Evolutionary conservation across 805 yeast genomes (phyloP).

Genomic region (Tanozyma kutaoensis): DNA sequence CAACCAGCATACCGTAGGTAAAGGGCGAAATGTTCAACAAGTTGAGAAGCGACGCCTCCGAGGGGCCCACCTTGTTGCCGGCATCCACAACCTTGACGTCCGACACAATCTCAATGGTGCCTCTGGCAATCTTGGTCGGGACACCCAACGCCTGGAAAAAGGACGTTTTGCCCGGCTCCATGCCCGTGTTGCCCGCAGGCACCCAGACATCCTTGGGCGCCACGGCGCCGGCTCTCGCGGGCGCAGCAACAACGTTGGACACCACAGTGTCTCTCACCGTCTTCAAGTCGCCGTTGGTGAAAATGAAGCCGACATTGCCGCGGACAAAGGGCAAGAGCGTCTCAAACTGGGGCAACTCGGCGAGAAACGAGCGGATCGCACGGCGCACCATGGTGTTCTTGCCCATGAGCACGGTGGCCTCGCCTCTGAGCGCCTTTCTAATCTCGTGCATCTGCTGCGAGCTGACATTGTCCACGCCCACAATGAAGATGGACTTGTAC

Average conservation of each 20-base stretch:
- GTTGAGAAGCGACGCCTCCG: conserved; percentile 97
- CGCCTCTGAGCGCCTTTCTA: conserved; percentile 93
- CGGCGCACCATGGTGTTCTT: conserved; percentile 99
- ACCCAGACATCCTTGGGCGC: conserved; percentile 97
- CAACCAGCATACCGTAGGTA: conserved; percentile 95
- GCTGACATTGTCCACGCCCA: conserved; percentile 99
- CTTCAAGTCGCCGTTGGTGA: conserved; percentile 95
- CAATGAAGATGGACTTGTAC: conserved; percentile 96
- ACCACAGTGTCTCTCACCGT: conserved; percentile 77
- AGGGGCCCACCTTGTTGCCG: conserved; percentile 89
- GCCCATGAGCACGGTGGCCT: conserved; percentile 97
- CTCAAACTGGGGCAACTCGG: conserved; percentile 94
- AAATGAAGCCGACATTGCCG: conserved; percentile 99
- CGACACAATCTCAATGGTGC: conserved; percentile 98
- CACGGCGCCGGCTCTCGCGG: conserved; percentile 99
- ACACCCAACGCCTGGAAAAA: conserved; percentile 99
- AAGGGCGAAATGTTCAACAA: conserved; percentile 99
- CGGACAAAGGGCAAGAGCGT: conserved; percentile 86
- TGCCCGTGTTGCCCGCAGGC: conserved; percentile 99
- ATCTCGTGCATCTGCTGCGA: conserved; percentile 99
- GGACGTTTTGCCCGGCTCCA: conserved; percentile 99
- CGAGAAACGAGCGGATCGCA: conserved; percentile 92
- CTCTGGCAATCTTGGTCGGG: conserved; percentile 99
- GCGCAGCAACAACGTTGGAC: conserved; percentile 97
- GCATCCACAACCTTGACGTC: conserved; percentile 92